These are phyloP conservation scores for Ceratobasidium sp. DNA, from an alignment of 1,284 basidiomycete species.

Conservation along the genomic window DNA sequence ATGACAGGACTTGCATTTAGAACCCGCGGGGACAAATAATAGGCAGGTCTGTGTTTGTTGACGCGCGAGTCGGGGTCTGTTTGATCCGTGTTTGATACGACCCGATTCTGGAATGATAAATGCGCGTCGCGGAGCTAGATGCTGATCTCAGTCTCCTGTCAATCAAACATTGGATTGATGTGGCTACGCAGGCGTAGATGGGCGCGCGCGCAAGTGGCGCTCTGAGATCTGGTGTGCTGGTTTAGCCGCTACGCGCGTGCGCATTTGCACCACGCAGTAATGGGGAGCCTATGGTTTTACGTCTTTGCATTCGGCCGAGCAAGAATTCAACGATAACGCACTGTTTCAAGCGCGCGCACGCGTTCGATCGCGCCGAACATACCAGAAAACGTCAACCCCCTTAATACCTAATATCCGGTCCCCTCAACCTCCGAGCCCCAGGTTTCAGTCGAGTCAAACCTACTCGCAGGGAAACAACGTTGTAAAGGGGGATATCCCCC, in stretches of 20 bases:
- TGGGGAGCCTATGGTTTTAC: background rate
- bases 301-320: conserved; percentile 20
- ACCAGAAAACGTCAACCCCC: conserved; percentile 17
- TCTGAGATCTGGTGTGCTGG: background rate
- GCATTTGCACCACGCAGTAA: conserved; percentile 19
- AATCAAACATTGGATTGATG: conserved; percentile 5
- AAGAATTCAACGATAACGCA: conserved; percentile 5
- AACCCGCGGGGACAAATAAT: background rate
- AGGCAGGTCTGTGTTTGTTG: background rate
- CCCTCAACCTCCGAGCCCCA: background rate
- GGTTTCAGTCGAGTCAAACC: conserved; percentile 11
- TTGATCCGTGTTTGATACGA: conserved; percentile 35
- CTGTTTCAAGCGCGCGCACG: background rate
- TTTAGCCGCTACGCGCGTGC: background rate
- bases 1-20: background rate
- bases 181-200: background rate
- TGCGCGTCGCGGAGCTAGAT: conserved; percentile 10
- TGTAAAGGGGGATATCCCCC: background rate
- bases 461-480: background rate
- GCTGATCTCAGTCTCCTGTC: background rate
- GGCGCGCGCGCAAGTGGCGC: background rate
- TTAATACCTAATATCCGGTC: background rate
- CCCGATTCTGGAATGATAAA: conserved; percentile 37
- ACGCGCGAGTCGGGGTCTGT: background rate
- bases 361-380: background rate